Base-by-base conservation (phyloP, 768 basidiomycete genomes). In the Suillus lakei region DNA sequence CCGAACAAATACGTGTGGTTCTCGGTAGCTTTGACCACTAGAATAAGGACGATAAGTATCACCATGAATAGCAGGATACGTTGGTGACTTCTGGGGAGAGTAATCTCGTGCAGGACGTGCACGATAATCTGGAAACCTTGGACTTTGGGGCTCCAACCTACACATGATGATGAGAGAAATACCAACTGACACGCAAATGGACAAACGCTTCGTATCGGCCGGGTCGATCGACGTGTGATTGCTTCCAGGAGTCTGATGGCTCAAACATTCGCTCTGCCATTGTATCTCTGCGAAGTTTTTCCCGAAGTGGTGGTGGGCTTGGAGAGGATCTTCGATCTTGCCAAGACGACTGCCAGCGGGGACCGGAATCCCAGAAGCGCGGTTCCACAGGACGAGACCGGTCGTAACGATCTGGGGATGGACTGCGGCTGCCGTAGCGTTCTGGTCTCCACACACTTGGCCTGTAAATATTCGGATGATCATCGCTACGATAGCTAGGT, bases 211-310 rank as follows among this genome's bases (percentile, higher is more conserved):
- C 85, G 54, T 74, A 72, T 68, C 82, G 78, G 41, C 60, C 36
- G 36, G 79, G 72, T 69, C 82, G 81, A 70, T 87, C 85, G 58
- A 70, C 70, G 69, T 86, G 86, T 10, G 78, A 76, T 68, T 89
- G 85, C 72, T 88, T 90, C 91, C 91, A 92, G 38, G 80, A 77
- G 23, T 90, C 88, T 39, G 89, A 90, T 38, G 91, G 90, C 72
- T 92, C 91, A 71, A 92, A 88, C 81, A 88, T 85, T 68, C 89
- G 82, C 65, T 84, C 79, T 15, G 82, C 78, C 55, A 80, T 75
- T 64, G 73, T 75, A 64, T 82, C 82, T 60, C 80, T 77, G 64
- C 75, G 73, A 53, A 46, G 70, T 67, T 76, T 75, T 60, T 73
- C 72, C 76, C 73, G 73, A 61, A 73, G 65, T 41, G 67, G 70